Percentiles rank a stretch among this genome's conserved stretches.
Conservation (phyloP, 2,329 filamentous ascomycete species). For the Nigrospora oryzae region DNA sequence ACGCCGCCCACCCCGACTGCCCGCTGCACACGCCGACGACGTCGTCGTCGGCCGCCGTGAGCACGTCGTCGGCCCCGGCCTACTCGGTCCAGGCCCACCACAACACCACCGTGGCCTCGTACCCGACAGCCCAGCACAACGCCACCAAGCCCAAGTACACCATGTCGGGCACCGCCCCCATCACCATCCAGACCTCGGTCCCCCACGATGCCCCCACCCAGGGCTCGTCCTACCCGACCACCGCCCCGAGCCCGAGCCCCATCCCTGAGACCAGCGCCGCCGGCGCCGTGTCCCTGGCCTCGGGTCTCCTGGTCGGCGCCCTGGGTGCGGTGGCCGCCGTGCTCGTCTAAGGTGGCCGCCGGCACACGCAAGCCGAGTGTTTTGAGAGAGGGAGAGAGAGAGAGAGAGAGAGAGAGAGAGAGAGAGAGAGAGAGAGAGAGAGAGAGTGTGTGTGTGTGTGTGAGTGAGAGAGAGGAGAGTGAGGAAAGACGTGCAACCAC, state of each 20-base stretch:
- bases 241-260: conserved; percentile 5
- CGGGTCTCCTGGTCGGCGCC: conserved; percentile 15
- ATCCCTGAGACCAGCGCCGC: conserved; percentile 11
- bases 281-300: conserved; percentile 12
- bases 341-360: conserved; percentile 10
- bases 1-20: conserved; percentile 7
- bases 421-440: background rate
- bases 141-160: conserved; percentile 1
- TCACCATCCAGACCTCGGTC: conserved; percentile 4
- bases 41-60: background rate
- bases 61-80: conserved; percentile 2
- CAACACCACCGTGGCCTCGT: conserved; percentile 2
- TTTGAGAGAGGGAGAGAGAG: background rate
- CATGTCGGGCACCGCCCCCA: background rate
- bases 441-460: too few species aligned
- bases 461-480: too few species aligned
- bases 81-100: background rate
- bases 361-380: background rate
- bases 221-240: conserved; percentile 6
- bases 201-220: conserved; percentile 1
- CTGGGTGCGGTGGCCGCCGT: conserved; percentile 17
- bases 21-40: conserved; percentile 17
- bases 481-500: too few species aligned
- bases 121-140: conserved; percentile 2
- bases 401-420: background rate